These are phyloP conservation scores for Aegle marmelos DNA, from an alignment of 345 rosid genomes.

Conservation along the genomic window DNA sequence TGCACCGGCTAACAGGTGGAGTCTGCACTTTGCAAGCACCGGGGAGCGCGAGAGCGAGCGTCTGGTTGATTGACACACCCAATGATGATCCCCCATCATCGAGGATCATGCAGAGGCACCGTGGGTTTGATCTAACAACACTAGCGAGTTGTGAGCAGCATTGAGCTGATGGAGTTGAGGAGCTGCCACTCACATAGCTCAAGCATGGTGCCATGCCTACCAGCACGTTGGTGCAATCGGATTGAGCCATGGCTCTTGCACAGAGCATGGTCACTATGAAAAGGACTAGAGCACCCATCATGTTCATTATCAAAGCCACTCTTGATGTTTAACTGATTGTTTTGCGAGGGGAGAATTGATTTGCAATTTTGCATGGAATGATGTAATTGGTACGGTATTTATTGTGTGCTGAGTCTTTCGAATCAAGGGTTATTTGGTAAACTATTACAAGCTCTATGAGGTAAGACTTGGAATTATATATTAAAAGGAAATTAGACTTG, in stretches of 20 bases:
- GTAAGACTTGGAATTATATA: conserved; percentile 1
- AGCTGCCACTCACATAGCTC: conserved; percentile 34
- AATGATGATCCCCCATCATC: conserved; percentile 39
- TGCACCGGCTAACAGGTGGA: conserved; percentile 52
- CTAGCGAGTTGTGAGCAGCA: conserved; percentile 58
- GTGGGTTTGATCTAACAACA: conserved; percentile 47
- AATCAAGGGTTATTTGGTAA: conserved; percentile 8
- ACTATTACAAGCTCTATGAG: conserved; percentile 2
- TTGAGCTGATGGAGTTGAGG: conserved; percentile 40
- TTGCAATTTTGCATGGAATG: neutral
- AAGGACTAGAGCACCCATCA: neutral
- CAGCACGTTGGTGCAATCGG: conserved; percentile 40
- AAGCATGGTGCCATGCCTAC: conserved; percentile 46
- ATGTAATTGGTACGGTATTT: neutral
- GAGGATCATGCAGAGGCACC: conserved; percentile 45
- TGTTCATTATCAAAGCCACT: conserved; percentile 19
- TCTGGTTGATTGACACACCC: conserved; percentile 43
- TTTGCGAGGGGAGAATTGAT: neutral
- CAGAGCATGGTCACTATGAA: conserved; percentile 26
- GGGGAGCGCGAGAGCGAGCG: conserved; percentile 51
- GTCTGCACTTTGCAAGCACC: conserved; percentile 48
- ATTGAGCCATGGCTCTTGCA: conserved; percentile 31
- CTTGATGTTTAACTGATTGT: neutral
- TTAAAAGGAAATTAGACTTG: neutral
- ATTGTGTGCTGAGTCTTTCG: neutral